phyloP scores from a whole-genome alignment of 495 filamentous ascomycete species.

The Talaromyces wortmannii region DNA sequence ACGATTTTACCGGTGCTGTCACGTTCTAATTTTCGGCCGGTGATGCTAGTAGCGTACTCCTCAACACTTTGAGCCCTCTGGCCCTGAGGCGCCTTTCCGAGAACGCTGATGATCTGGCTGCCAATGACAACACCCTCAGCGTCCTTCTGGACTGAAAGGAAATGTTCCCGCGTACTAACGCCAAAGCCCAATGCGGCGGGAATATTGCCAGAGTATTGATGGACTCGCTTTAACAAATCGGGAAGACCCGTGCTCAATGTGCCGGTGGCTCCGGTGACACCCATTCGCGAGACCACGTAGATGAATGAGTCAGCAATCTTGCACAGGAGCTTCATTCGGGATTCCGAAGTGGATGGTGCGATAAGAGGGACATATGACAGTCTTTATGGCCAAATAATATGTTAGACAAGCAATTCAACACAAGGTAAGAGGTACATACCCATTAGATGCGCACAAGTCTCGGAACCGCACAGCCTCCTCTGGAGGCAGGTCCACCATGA shows the following conservation, averaged over 20 bases:
- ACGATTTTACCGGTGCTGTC: constrained; percentile 26
- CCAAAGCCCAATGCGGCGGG: constrained; percentile 93
- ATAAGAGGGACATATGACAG: constrained; percentile 94
- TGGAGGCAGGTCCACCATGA: constrained; percentile 92
- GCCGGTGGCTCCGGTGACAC: constrained; percentile 87
- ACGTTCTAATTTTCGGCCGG: constrained; percentile 48
- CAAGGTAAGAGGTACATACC: constrained; percentile 38
- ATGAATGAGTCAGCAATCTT: constrained; percentile 98
- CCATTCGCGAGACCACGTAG: constrained; percentile 97
- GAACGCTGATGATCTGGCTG: constrained; percentile 78
- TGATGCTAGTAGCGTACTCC: constrained; percentile 79
- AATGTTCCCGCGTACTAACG: constrained; percentile 92
- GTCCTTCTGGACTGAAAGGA: constrained; percentile 71
- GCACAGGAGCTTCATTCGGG: constrained; percentile 91
- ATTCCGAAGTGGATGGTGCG: constrained; percentile 86
- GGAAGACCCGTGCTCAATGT: constrained; percentile 73
- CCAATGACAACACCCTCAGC: constrained; percentile 98
- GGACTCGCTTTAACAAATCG: constrained; percentile 75
- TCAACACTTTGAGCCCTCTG: constrained; percentile 68
- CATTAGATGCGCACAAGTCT: constrained; percentile 67
- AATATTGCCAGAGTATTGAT: constrained; percentile 82
- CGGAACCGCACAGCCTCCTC: constrained; percentile 95
- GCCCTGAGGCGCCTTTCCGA: constrained; percentile 64
- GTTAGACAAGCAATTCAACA: background rate
- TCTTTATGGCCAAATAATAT: constrained; percentile 22